Percentiles rank a stretch among this genome's conserved stretches.
These are phyloP conservation scores for Apiospora marii DNA, from an alignment of 2,329 filamentous ascomycete genomes.

Conservation along the genomic window DNA sequence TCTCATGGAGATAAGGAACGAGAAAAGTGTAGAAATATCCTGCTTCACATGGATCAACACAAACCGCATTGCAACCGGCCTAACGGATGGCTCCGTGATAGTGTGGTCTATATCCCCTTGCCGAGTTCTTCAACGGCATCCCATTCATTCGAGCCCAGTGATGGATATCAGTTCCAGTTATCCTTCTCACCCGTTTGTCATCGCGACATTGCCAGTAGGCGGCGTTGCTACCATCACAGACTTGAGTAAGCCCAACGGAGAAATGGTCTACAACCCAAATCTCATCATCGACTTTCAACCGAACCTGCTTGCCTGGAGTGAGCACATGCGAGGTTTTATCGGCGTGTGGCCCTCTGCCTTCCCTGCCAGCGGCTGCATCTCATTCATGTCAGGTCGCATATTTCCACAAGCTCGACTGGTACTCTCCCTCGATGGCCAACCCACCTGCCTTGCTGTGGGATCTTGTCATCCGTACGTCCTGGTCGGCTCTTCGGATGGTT, in stretches of 20 bases:
- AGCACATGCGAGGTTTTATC: slow-evolving; percentile 63
- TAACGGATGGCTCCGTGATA: slow-evolving; percentile 63
- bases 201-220: slow-evolving; percentile 63
- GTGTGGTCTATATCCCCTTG: slow-evolving; percentile 64
- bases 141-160: slow-evolving; percentile 61
- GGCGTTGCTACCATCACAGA: slow-evolving; percentile 62
- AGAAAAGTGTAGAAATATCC: slow-evolving; percentile 58
- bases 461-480: slow-evolving; percentile 61
- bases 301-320: slow-evolving; percentile 61
- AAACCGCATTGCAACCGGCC: slow-evolving; percentile 63
- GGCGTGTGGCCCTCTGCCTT: slow-evolving; percentile 60
- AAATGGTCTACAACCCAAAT: slow-evolving; percentile 61
- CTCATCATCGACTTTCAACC: slow-evolving; percentile 61
- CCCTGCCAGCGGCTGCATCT: slow-evolving; percentile 59
- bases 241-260: slow-evolving; percentile 58
- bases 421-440: slow-evolving; percentile 58
- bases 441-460: slow-evolving; percentile 59
- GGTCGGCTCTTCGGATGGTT: slow-evolving; percentile 61
- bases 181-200: slow-evolving; percentile 62
- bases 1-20: slow-evolving; percentile 52
- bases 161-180: slow-evolving; percentile 64
- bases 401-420: slow-evolving; percentile 62
- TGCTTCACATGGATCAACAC: slow-evolving; percentile 62
- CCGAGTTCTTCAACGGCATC: slow-evolving; percentile 57
- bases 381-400: slow-evolving; percentile 60